These are phyloP conservation scores for Populus euphratica DNA, from an alignment of 345 rosid genomes.

Conservation along the genomic window DNA sequence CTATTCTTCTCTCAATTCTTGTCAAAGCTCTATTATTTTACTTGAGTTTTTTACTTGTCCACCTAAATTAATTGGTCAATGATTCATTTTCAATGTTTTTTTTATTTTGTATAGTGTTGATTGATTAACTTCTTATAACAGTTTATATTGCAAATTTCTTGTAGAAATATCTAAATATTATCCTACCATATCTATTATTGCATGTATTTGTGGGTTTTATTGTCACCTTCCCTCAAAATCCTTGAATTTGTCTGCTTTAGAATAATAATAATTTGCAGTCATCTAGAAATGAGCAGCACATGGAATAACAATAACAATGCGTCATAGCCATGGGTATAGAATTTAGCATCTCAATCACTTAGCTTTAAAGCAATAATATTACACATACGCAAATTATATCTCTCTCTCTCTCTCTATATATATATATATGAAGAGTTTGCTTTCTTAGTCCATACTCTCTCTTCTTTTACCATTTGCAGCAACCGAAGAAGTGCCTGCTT, in stretches of 20 bases:
- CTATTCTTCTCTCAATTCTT: background rate
- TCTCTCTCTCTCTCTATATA: background rate
- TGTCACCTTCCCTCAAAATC: background rate
- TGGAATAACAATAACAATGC: conserved; percentile 2
- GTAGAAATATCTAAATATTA: background rate
- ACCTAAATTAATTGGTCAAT: background rate
- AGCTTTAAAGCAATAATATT: conserved; percentile 10
- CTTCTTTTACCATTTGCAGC: conserved; percentile 8
- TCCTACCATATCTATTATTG: background rate
- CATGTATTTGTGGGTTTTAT: conserved; percentile 8
- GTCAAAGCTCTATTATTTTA: background rate
- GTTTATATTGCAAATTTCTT: background rate
- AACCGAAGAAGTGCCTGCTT: conserved; percentile 26
- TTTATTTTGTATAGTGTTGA: background rate
- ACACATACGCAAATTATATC: background rate
- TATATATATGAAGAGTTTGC: background rate
- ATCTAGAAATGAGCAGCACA: conserved; percentile 10
- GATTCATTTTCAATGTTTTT: background rate
- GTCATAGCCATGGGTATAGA: background rate
- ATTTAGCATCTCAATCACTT: conserved; percentile 8
- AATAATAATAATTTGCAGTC: background rate
- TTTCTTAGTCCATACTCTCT: background rate
- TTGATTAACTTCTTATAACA: background rate
- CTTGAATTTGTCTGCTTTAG: background rate
- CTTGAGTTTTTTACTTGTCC: background rate